A percentile compares a stretch with the other conserved stretches of the same genome.
These are phyloP conservation scores for Rhytidiadelphus loreus DNA, from an alignment of 225 moss, liverwort and hornwort genomes.

Conservation along the genomic window DNA sequence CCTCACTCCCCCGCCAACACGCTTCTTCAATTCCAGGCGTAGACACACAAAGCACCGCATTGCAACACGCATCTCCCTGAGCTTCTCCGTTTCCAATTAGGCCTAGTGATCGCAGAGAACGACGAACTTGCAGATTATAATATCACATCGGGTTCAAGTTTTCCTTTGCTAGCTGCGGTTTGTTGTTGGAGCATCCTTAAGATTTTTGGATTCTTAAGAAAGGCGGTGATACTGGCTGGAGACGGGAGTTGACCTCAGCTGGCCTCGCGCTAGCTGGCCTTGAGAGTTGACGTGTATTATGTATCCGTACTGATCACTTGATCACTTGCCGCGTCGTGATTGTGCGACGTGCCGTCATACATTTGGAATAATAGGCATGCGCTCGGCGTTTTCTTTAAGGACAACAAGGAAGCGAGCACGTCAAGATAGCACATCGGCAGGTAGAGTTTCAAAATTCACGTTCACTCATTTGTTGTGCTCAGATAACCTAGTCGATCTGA, in stretches of 20 bases:
- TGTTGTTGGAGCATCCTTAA: not conserved
- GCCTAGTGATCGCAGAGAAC: not conserved
- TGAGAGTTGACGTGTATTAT: slow-evolving; percentile 12
- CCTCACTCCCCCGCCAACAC: not conserved
- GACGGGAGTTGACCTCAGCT: slow-evolving; percentile 14
- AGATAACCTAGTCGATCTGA: slow-evolving; percentile 4
- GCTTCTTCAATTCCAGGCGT: not conserved
- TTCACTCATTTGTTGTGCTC: not conserved
- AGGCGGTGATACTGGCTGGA: not conserved
- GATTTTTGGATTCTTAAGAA: not conserved
- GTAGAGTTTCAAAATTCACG: slow-evolving; percentile 1
- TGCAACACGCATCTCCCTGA: not conserved
- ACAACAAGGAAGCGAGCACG: not conserved
- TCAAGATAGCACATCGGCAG: slow-evolving; percentile 22
- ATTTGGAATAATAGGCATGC: not conserved
- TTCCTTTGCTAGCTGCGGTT: not conserved
- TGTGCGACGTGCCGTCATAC: not conserved
- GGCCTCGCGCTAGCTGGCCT: not conserved
- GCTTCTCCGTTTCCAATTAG: not conserved
- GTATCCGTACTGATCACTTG: slow-evolving; percentile 33
- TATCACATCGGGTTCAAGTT: not conserved
- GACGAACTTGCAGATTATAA: not conserved
- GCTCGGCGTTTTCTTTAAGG: slow-evolving; percentile 11
- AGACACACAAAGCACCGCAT: not conserved
- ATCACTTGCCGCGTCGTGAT: slow-evolving; percentile 13